A percentile compares a stretch with the other conserved stretches of the same genome.
These are phyloP conservation scores for Setaria viridis DNA, from an alignment of 202 grass and related monocot species.

Conservation along the genomic window DNA sequence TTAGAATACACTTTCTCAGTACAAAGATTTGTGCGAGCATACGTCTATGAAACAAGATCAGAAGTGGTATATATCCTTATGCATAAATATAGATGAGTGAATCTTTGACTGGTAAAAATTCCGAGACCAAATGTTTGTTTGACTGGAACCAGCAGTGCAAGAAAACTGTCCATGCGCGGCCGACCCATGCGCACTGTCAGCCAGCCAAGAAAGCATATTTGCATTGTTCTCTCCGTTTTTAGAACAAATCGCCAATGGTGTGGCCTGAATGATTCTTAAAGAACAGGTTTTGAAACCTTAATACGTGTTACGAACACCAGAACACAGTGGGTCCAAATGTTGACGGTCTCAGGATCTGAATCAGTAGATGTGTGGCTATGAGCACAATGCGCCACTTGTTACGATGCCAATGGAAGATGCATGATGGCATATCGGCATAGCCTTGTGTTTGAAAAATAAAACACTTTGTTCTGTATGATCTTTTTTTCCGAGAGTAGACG, in stretches of 20 bases:
- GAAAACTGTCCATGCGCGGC: not conserved
- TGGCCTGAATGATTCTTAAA: conserved; percentile 30
- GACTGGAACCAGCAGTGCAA: conserved; percentile 12
- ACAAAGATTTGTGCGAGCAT: conserved; percentile 26
- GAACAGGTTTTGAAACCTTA: conserved; percentile 3
- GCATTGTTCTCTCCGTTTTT: conserved; percentile 11
- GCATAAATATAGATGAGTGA: not conserved
- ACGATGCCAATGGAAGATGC: not conserved
- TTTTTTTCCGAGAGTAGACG: no score
- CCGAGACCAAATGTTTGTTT: conserved; percentile 32
- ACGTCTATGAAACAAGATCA: conserved; percentile 26
- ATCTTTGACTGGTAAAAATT: conserved; percentile 44
- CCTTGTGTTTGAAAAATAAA: not conserved
- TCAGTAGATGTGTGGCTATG: not conserved
- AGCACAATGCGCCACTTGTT: not conserved
- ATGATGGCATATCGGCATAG: not conserved
- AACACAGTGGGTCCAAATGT: conserved; percentile 1
- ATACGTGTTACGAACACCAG: conserved; percentile 30
- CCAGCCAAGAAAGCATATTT: conserved; percentile 28
- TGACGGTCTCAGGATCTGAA: conserved; percentile 39
- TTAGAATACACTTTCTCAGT: conserved; percentile 16
- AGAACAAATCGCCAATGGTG: conserved; percentile 15
- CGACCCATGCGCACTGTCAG: conserved; percentile 48
- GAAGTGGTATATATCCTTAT: not conserved
- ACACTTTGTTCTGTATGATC: not conserved